Evolutionary conservation across 441 rosid species (phyloP), one percentile per base, ranked within the genome.

Genomic region (Dalechampia spathulata): DNA sequence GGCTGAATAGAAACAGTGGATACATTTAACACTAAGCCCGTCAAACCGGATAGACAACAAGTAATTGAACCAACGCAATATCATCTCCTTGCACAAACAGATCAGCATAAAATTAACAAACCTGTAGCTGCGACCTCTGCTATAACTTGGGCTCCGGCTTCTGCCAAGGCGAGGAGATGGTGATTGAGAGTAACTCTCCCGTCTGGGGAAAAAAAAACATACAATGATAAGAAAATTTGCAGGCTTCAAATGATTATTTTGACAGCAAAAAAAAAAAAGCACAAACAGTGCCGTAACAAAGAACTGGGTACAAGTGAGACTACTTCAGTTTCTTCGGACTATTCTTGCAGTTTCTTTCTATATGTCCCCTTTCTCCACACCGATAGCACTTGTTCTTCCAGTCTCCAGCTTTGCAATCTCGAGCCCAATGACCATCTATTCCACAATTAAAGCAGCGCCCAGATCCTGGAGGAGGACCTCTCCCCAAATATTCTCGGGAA

Each of bases 391-490:
- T 82, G 64, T 82, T 84, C 76, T 87, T 84, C 92, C 90, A 84
- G 62, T 87, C 92, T 52, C 86, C 92, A 60, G 89, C 83, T 52
- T 79, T 82, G 78, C 96, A 84, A 54, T 87, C 92, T 59, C 92
- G 71, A 61, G 92, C 96, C 96, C 92, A 82, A 53, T 87, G 96
- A 16, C 93, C 96, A 81, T 85, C 96, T 43, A 85, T 66, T 55
- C 96, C 96, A 64, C 96, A 87, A 62, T 85, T 87, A 58, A 87
- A 87, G 69, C 96, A 87, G 23, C 90, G 86, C 0, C 93, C 90
- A 43, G 85, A 75, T 32, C 90, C 90, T n/a, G 92, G 93, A 54
- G 87, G 87, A 55, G 95, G 92, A 16, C 89, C 95, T 66, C 82
- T 84, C 22, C 87, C 85, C 67, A 78, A 44, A 57, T 75, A 67